Conservation (phyloP, 257 asterid species). For the Petunia secreta region DNA sequence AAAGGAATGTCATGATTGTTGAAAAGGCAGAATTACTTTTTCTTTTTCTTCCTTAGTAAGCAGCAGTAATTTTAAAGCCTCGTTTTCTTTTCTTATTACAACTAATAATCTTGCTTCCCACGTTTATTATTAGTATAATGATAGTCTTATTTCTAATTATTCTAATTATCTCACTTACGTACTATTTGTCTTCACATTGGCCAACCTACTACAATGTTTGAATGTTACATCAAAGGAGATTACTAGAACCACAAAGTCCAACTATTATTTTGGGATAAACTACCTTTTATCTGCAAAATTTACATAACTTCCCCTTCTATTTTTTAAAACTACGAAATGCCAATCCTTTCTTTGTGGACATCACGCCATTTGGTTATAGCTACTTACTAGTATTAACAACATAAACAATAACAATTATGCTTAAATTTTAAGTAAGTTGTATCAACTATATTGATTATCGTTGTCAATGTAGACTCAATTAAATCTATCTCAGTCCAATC, state of each 20-base stretch:
- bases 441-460: too few relatives aligned
- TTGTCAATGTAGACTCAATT: too few relatives aligned
- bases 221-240: background rate
- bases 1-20: background rate
- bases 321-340: background rate
- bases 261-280: background rate
- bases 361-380: background rate
- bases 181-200: conserved; percentile 14
- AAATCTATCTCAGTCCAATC: too few relatives aligned
- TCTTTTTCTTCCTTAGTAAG: background rate
- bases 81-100: background rate
- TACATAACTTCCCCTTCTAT: background rate
- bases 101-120: conserved; percentile 36
- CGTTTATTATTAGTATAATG: conserved; percentile 1
- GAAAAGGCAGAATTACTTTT: background rate
- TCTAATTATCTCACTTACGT: background rate
- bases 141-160: background rate
- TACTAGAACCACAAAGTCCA: background rate
- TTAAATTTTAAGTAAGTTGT: too few relatives aligned
- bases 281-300: background rate
- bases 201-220: background rate
- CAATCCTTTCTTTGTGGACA: background rate
- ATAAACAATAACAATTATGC: background rate
- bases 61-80: conserved; percentile 21
- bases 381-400: background rate